phyloP scores from a whole-genome alignment of 106 monocot genomes.

The Narthecium ossifragum region DNA sequence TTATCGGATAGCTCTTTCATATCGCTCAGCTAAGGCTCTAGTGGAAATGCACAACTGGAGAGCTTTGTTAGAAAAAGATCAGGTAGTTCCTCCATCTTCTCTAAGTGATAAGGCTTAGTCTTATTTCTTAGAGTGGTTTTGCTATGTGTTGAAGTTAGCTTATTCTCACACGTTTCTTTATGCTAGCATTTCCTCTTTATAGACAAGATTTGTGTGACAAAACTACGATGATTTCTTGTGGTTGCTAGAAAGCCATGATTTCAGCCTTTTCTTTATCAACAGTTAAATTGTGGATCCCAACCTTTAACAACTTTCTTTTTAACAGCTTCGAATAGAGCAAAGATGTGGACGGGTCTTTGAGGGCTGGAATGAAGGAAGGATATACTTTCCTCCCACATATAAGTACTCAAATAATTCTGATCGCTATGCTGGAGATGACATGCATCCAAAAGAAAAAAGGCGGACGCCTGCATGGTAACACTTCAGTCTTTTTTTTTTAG shows the following conservation, averaged over 20 bases:
- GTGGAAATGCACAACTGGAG: conserved; percentile 53
- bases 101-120: too few relatives aligned
- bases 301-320: neutral
- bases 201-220: too few relatives aligned
- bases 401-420: conserved; percentile 52
- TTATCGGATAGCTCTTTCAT: conserved; percentile 48
- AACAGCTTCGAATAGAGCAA: conserved; percentile 62
- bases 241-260: conserved; percentile 5
- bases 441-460: conserved; percentile 33
- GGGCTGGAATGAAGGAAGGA: conserved; percentile 54
- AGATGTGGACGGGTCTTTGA: conserved; percentile 40
- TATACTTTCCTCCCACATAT: conserved; percentile 47
- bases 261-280: conserved; percentile 10
- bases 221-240: neutral
- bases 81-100: conserved; percentile 16
- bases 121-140: too few relatives aligned
- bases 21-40: conserved; percentile 41
- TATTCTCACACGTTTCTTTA: too few relatives aligned
- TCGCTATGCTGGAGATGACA: conserved; percentile 39
- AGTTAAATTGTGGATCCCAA: neutral
- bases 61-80: conserved; percentile 42
- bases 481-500: neutral
- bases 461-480: conserved; percentile 45
- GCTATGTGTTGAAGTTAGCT: too few relatives aligned
- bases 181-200: too few relatives aligned